Conservation (phyloP, 768 basidiomycete species). For the Pleurotus citrinopileatus region DNA sequence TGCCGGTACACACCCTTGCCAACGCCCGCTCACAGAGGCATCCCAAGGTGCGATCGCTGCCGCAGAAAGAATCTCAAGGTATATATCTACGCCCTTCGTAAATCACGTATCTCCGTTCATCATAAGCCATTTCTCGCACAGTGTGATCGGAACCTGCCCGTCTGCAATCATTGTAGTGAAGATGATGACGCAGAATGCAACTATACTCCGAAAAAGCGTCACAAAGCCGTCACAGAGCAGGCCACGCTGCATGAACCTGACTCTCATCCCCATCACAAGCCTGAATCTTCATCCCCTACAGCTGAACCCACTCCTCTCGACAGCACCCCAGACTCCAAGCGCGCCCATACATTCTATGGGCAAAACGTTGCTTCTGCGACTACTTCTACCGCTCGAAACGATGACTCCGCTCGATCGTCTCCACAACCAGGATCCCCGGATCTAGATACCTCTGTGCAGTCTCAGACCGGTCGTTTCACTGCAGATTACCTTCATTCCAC, state of each 20-base stretch:
- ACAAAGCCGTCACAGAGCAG: constrained; percentile 41
- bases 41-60: constrained; percentile 72
- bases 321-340: constrained; percentile 11
- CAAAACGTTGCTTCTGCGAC: constrained; percentile 42
- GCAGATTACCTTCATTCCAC: constrained; percentile 7
- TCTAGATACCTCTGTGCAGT: constrained; percentile 14
- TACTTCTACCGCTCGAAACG: constrained; percentile 27
- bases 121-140: constrained; percentile 21
- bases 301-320: neutral
- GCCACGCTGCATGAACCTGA: constrained; percentile 16
- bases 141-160: constrained; percentile 72
- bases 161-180: constrained; percentile 66
- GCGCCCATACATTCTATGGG: constrained; percentile 42
- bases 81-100: too few relatives aligned
- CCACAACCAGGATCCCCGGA: constrained; percentile 20
- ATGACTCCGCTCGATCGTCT: constrained; percentile 21
- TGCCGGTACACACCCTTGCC: constrained; percentile 74
- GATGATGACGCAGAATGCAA: constrained; percentile 56
- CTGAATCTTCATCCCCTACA: constrained; percentile 12
- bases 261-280: constrained; percentile 15
- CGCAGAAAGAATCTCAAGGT: constrained; percentile 68
- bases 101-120: constrained; percentile 4
- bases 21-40: constrained; percentile 72
- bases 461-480: constrained; percentile 11
- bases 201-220: constrained; percentile 71